Base-by-base conservation (phyloP, 2,329 filamentous ascomycete genomes). In the Annulohypoxylon truncatum region DNA sequence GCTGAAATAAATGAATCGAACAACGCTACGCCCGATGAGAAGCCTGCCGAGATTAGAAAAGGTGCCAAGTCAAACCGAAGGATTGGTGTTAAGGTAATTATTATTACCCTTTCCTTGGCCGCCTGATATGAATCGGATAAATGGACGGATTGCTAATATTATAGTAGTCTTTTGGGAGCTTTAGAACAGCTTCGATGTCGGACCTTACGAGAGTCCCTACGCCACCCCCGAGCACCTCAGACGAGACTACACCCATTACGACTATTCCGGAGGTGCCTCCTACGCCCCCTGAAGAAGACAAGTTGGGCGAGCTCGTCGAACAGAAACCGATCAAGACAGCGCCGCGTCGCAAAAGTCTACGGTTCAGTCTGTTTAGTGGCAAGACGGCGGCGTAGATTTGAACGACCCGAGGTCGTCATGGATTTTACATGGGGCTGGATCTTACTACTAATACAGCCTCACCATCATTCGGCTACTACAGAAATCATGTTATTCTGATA, bases 1-100 rank as follows among this genome's bases (percentile, higher is more conserved):
- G 87, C 88, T 10, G 88, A 92, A 72, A 87, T 93, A 47, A 87
- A 91, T 56, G 85, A 88, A 72, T 86, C 65, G 83, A 74, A 35
- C 28, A 73, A 59, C 84, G 74, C 80, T 79, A 67, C 50, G 57
- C 61, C 35, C 47, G 72, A 74, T 35, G 70, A 72, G 61, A 72
- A 70, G 51, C 29, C 68, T 9, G 52, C 60, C 64, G 63, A 69
- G 61, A 61, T 66, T 33, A 71, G 64, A 52, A 72, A 71, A 57
- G 42, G 67, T 55, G 59, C 72, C 72, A 77, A 72, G 64, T 68
- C 69, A 10, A 66, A 61, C 51, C 71, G 71, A 18, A 73, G 59
- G 58, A 73, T 71, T 64, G 76, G 66, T 47, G 70, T 71, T 20
- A 76, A 73, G 71, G 75, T 77, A 73, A 53, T 54, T 12, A 7